Percentiles rank a stretch among this genome's conserved stretches.
phyloP scores from a whole-genome alignment of 805 yeast genomes.

The Komagataella mondaviorum region DNA sequence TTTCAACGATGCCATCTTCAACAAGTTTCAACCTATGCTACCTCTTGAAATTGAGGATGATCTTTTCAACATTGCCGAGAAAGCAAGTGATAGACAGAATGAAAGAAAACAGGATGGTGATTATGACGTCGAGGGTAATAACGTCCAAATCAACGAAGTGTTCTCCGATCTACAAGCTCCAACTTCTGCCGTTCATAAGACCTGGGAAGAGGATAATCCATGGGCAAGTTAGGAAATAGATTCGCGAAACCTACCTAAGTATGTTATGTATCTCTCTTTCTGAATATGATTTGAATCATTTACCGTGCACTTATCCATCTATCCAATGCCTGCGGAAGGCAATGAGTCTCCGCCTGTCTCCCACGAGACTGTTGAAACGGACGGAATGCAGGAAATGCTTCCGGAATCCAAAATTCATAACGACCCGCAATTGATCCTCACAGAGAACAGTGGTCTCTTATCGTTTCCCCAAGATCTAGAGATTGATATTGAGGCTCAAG shows the following conservation, averaged over 20 bases:
- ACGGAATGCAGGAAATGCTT: neutral
- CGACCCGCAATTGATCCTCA: neutral
- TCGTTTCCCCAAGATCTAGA: neutral
- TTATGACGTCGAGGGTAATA: conserved; percentile 5
- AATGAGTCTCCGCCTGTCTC: neutral
- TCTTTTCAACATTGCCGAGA: conserved; percentile 53
- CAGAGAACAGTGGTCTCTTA: neutral
- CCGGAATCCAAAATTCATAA: neutral
- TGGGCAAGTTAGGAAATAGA: conserved; percentile 27
- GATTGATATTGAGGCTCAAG: neutral
- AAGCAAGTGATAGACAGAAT: neutral
- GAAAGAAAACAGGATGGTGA: conserved; percentile 7
- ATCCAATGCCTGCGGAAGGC: neutral
- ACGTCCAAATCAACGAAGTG: conserved; percentile 27
- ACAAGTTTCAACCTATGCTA: conserved; percentile 54
- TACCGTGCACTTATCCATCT: neutral
- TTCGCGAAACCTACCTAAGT: neutral
- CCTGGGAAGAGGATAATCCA: conserved; percentile 50
- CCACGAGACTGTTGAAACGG: neutral
- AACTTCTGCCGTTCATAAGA: conserved; percentile 32
- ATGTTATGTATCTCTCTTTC: neutral
- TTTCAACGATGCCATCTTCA: conserved; percentile 34
- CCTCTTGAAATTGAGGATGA: conserved; percentile 61
- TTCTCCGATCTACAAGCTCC: conserved; percentile 37
- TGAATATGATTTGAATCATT: neutral